Base-by-base conservation (phyloP, 192 early-diverging fungal species). In the Backusella tarrabulga region DNA sequence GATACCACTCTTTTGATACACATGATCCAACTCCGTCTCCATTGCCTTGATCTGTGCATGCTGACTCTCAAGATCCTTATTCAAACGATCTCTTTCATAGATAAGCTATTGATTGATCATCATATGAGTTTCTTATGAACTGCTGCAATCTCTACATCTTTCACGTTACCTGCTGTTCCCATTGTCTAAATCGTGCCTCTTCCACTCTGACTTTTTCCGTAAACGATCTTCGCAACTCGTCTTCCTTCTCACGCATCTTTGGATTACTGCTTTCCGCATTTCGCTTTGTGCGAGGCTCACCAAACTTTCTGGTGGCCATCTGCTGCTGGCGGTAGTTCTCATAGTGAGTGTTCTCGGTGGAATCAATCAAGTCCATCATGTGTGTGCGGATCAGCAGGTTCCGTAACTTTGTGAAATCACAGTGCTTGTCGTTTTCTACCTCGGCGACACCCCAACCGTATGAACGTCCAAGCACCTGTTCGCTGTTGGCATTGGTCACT, bases 191-290 rank as follows among this genome's bases (percentile, higher is more conserved):
- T 67, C 97, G 86, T 87, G 94, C 94, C 87, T 99, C 98, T 85
- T 99, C 97, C 75, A 91, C 81, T 76, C 95, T 88, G 67, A 99
- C 98, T 84, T 99, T 97, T 83, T 99, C 98, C 19, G 97, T 98
- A 83, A 99, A 99, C 68, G 95, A 90, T 79, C 96, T 96, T 77
- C 97, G 90, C 81, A 99, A 90, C 52, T 88, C 90, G 78, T 98
- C 98, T 86, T 99, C 98, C 85, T 98, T 97, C 67, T 98, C 95
- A 86, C 97, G 96, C 93, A 98, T 97, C 86, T 96, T 97, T 79
- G 90, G 90, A 85, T 97, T 94, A 82, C 91, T 90, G n/a, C 0
- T 50, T 6, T 50, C 46, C 0, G 6, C 19, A 50, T 17, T 42
- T 80, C 91, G 93, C 81, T 90, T 93, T 81, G 88, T 85, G 86